Base-by-base conservation (phyloP, 805 yeast species). In the Pichia deserticola region DNA sequence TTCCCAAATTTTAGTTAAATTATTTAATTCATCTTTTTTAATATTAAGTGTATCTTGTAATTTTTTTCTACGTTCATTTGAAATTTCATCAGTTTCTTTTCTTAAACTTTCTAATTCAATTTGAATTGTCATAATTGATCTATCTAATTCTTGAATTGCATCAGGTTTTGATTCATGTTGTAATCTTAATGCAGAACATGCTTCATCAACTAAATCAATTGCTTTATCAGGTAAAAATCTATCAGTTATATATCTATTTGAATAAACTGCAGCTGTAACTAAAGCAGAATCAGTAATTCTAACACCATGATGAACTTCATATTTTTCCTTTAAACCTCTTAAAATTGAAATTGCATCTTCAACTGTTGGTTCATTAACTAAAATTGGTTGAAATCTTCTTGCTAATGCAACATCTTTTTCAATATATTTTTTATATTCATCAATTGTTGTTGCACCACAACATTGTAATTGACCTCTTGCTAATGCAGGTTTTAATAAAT, bases 331-430 rank as follows among this genome's bases (percentile, higher is more conserved):
- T 62, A 92, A 76, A 54, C 99, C 99, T 77, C 99, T 86, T 59
- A 93, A 78, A 51, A 93, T 92, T 7, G 98, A 98, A 44, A 92
- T 87, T 0, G 99, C 89, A 69, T 93, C 97, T 59, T 86, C 79
- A 34, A 88, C 78, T 0, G 96, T 85, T 51, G 98, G 93, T 62
- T 95, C 99, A 44, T 86, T 86, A 35, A 93, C 98, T 63, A 92
- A 97, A 60, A 93, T 88, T 66, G 89, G 89, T 71, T 93, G 99
- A 79, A 93, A 93, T 67, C 99, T 82, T 77, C 99, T 86, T 70
- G 92, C 99, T 66, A 93, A 92, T 1, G 99, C 99, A 67, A 97
- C 99, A 69, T 93, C 99, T 68, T 92, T 92, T 64, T 93, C 89
- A 53, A 93, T 83, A 63, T 85, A 82, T 63, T 89, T 84, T 64